These are phyloP conservation scores for Staphylotrichum longicolle DNA, from an alignment of 495 filamentous ascomycete species.

Conservation along the genomic window DNA sequence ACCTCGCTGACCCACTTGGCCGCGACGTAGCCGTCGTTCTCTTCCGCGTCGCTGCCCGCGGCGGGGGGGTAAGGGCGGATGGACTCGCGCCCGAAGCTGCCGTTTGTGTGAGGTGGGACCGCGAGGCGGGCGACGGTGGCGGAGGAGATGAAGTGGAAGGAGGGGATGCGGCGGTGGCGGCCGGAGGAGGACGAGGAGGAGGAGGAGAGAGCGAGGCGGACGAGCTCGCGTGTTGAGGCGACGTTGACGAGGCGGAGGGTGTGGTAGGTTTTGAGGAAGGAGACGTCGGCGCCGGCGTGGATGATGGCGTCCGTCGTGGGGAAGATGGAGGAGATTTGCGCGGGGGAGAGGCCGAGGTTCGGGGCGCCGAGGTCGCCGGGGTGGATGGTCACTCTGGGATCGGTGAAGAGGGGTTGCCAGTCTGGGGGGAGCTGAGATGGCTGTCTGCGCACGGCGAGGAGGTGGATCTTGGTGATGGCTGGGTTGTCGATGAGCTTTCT, in stretches of 20 bases:
- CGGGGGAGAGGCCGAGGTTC: slow-evolving; percentile 35
- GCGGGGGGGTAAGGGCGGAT: neutral
- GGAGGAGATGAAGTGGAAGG: too few species aligned
- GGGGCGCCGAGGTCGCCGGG: slow-evolving; percentile 33
- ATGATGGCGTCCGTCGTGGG: slow-evolving; percentile 40
- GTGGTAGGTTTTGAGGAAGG: slow-evolving; percentile 47
- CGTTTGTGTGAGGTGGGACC: too few species aligned
- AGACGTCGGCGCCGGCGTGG: slow-evolving; percentile 52
- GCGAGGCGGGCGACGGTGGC: too few species aligned
- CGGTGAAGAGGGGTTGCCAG: slow-evolving; percentile 14
- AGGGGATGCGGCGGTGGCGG: too few species aligned
- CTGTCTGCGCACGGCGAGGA: slow-evolving; percentile 29
- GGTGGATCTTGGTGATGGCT: slow-evolving; percentile 20
- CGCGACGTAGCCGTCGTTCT: neutral
- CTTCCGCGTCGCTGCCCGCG: neutral
- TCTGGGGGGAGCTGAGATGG: neutral
- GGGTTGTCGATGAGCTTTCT: neutral
- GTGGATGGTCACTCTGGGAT: slow-evolving; percentile 37
- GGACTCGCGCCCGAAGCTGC: too few species aligned
- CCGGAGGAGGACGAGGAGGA: too few species aligned
- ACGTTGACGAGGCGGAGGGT: slow-evolving; percentile 44
- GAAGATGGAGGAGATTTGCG: slow-evolving; percentile 26
- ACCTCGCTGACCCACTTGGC: slow-evolving; percentile 7
- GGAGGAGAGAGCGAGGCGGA: neutral
- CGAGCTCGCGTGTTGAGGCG: slow-evolving; percentile 35